Conservation (phyloP, 805 yeast species). For the Debaryomyces tyrocola region DNA sequence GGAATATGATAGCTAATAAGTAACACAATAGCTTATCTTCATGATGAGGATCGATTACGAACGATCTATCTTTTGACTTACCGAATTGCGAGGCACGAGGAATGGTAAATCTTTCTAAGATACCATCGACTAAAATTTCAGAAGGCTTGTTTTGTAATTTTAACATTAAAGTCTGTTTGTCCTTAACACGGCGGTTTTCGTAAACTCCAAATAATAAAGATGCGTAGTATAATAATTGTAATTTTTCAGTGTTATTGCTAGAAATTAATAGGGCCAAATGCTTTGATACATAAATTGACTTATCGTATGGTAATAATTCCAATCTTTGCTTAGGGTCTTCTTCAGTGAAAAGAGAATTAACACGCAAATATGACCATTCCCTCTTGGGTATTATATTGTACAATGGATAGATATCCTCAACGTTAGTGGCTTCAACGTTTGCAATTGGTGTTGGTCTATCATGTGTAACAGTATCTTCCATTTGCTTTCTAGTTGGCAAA, state of each 20-base stretch:
- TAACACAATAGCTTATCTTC: constrained; percentile 86
- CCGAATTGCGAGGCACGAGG: constrained; percentile 65
- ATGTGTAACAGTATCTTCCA: constrained; percentile 54
- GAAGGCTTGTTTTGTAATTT: constrained; percentile 67
- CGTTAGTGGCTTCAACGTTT: constrained; percentile 74
- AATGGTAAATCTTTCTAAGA: constrained; percentile 71
- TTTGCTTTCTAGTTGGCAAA: constrained; percentile 69
- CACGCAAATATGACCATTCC: constrained; percentile 65
- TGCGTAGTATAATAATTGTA: constrained; percentile 75
- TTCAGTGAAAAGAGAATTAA: constrained; percentile 60
- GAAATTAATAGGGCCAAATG: constrained; percentile 40
- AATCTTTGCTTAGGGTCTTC: constrained; percentile 45
- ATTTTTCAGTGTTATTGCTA: constrained; percentile 50
- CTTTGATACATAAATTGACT: constrained; percentile 56
- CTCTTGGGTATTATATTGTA: constrained; percentile 64
- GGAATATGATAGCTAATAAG: constrained; percentile 69
- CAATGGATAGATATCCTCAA: constrained; percentile 80
- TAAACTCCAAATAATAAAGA: constrained; percentile 81
- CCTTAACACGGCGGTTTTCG: constrained; percentile 62
- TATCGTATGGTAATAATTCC: constrained; percentile 61
- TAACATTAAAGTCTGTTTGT: constrained; percentile 58
- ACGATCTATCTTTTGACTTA: constrained; percentile 73
- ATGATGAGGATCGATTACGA: constrained; percentile 78
- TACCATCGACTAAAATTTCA: constrained; percentile 67
- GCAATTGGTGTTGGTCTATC: constrained; percentile 85